These are phyloP conservation scores for Endotrypanum monterogeii DNA, from an alignment of 208 protist species.

Conservation along the genomic window DNA sequence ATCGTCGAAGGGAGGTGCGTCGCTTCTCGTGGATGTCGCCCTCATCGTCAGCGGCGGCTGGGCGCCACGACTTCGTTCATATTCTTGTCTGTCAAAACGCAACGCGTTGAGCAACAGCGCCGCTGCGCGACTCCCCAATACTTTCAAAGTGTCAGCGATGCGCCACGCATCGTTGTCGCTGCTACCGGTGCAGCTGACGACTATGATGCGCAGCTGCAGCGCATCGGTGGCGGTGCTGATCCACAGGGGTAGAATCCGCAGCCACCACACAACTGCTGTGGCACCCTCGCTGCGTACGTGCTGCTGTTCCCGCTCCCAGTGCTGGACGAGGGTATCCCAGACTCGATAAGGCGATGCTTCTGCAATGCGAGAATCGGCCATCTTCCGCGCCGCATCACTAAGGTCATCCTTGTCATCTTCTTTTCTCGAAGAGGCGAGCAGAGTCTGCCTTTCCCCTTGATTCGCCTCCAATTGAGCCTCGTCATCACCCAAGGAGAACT, in stretches of 20 bases:
- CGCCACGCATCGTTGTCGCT: not conserved
- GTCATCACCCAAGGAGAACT: not conserved
- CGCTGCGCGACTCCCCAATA: slow-evolving; percentile 9
- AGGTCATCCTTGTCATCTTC: not conserved
- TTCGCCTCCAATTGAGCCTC: not conserved
- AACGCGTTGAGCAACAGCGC: slow-evolving; percentile 22
- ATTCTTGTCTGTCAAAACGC: slow-evolving; percentile 26
- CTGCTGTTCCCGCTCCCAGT: slow-evolving; percentile 33
- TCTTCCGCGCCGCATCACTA: not conserved
- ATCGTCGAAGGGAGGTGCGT: not conserved
- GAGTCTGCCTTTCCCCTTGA: not conserved
- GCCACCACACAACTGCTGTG: slow-evolving; percentile 40
- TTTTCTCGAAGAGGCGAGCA: not conserved
- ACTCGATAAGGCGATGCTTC: slow-evolving; percentile 19
- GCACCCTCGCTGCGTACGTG: slow-evolving; percentile 38
- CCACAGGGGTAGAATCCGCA: slow-evolving; percentile 31
- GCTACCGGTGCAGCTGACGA: slow-evolving; percentile 4
- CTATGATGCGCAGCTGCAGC: slow-evolving; percentile 28
- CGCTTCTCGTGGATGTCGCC: not conserved
- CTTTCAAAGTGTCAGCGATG: slow-evolving; percentile 10
- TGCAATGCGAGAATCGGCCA: not conserved
- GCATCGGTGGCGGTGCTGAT: slow-evolving; percentile 11
- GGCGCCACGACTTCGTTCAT: slow-evolving; percentile 21
- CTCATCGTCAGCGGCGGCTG: slow-evolving; percentile 2
- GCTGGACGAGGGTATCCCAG: slow-evolving; percentile 32